phyloP scores from a whole-genome alignment of 495 filamentous ascomycete genomes.

The Neurospora sp. region DNA sequence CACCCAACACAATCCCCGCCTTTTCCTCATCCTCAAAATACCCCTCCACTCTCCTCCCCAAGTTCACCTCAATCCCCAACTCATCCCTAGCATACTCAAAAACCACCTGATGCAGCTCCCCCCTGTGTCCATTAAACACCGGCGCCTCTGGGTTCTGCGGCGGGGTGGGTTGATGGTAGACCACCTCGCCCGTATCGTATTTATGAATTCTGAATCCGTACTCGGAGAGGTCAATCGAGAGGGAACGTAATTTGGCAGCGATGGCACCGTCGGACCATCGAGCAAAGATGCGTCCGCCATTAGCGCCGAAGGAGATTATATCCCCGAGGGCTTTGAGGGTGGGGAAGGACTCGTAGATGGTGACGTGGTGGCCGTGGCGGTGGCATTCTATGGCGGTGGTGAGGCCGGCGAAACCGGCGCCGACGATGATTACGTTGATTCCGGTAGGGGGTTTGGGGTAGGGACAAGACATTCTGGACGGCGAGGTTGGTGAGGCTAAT shows the following conservation, averaged over 20 bases:
- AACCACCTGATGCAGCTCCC: slow-evolving; percentile 48
- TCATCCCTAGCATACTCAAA: slow-evolving; percentile 48
- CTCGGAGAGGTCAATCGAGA: too few relatives aligned
- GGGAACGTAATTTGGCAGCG: background rate
- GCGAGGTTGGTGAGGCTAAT: too few relatives aligned
- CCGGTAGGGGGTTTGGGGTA: slow-evolving; percentile 20
- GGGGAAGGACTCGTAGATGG: slow-evolving; percentile 49
- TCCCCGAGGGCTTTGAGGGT: slow-evolving; percentile 50
- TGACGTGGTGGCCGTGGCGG: slow-evolving; percentile 49
- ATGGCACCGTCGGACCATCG: slow-evolving; percentile 42
- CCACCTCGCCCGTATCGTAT: slow-evolving; percentile 49
- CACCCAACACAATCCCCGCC: slow-evolving; percentile 45
- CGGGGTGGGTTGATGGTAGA: slow-evolving; percentile 43
- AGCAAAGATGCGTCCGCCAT: slow-evolving; percentile 46
- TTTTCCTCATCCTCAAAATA: slow-evolving; percentile 47
- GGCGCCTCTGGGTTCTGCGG: slow-evolving; percentile 38
- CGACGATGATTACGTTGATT: slow-evolving; percentile 47
- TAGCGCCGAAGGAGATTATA: slow-evolving; percentile 55
- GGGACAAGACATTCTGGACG: background rate
- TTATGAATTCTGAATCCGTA: slow-evolving; percentile 54
- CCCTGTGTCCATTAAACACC: slow-evolving; percentile 50
- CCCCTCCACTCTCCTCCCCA: slow-evolving; percentile 39
- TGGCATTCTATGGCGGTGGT: slow-evolving; percentile 53
- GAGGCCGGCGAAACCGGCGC: slow-evolving; percentile 49
- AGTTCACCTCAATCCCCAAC: slow-evolving; percentile 44